Base-by-base conservation (phyloP, 2,329 filamentous ascomycete genomes). In the Fusarium napiforme region DNA sequence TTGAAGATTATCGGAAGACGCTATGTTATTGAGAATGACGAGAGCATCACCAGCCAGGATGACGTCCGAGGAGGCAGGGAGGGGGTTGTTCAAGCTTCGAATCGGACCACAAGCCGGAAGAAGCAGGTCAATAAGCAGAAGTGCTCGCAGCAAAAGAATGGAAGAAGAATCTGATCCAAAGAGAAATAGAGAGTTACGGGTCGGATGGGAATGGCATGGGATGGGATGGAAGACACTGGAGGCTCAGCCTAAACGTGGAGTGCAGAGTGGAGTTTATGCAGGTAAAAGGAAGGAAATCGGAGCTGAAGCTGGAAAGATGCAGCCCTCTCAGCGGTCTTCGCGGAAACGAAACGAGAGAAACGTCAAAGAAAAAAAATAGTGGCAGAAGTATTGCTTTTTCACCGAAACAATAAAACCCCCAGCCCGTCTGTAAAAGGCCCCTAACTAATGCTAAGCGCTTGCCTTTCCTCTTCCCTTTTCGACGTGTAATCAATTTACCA, bases 221-320 rank as follows among this genome's bases (percentile, higher is more conserved):
- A 52, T 36, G 49, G n/a, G 34, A 55, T 55, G 50, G 50, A 55
- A 42, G 50, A 55, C 50, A 55, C 50, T 55, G 32, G 60, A 71
- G 62, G 46, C 66, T 62, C 70, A 62, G 56, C 65, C 64, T 36
- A 53, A 65, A 69, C 67, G 66, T 70, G 67, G 67, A 69, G 67
- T 69, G 65, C 59, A 70, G 70, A 67, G 71, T 73, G 70, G 70
- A 73, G 70, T 62, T 59, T 73, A 73, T 73, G 70, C 70, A 73
- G 66, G 70, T 73, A 67, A 73, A 65, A 57, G 50, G 47, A 55
- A 30, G 42, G 64, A 42, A 53, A 59, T 46, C 40, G 26, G 53
- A 59, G 39, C 53, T 69, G 53, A 45, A 69, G 69, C 56, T 70
- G 66, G 66, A 32, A 62, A 49, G 32, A 37, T 43, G 40, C 58